A percentile compares a stretch with the other conserved stretches of the same genome.
Evolutionary conservation across 116 monocot genomes (phyloP).

Genomic region (Papilionanthe hybrid): DNA sequence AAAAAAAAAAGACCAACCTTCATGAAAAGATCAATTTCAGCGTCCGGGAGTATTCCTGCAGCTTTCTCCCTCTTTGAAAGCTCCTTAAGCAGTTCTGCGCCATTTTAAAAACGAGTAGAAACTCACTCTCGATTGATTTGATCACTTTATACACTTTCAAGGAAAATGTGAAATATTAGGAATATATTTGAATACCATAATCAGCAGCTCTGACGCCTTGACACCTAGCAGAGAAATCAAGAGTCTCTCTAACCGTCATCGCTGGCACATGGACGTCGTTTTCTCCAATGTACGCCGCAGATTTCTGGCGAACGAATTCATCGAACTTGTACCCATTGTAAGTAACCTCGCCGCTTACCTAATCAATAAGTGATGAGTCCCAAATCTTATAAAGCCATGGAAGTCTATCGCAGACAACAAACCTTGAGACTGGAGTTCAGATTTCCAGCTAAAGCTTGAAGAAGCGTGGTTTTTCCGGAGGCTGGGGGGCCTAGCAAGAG

Average conservation of each 20-base stretch:
- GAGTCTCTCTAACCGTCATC: background rate
- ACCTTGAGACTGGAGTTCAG: too few relatives aligned
- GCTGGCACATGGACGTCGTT: background rate
- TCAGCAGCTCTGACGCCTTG: background rate
- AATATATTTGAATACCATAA: too few relatives aligned
- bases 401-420: too few relatives aligned
- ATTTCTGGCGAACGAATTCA: background rate
- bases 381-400: too few relatives aligned
- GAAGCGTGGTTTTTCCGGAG: too few relatives aligned
- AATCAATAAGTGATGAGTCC: background rate
- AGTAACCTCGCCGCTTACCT: background rate
- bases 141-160: too few relatives aligned
- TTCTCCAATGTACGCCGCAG: background rate
- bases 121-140: too few relatives aligned
- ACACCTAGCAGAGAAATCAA: background rate
- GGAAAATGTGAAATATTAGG: too few relatives aligned
- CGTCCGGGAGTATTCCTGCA: background rate
- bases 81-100: background rate
- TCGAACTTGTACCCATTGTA: background rate
- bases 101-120: background rate
- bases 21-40: background rate
- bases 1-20: background rate
- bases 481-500: too few relatives aligned
- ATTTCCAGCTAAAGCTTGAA: too few relatives aligned
- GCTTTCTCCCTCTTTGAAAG: background rate